Evolutionary conservation across 2,329 filamentous ascomycete genomes (phyloP).

Genomic region (Scedosporium apiospermum): DNA sequence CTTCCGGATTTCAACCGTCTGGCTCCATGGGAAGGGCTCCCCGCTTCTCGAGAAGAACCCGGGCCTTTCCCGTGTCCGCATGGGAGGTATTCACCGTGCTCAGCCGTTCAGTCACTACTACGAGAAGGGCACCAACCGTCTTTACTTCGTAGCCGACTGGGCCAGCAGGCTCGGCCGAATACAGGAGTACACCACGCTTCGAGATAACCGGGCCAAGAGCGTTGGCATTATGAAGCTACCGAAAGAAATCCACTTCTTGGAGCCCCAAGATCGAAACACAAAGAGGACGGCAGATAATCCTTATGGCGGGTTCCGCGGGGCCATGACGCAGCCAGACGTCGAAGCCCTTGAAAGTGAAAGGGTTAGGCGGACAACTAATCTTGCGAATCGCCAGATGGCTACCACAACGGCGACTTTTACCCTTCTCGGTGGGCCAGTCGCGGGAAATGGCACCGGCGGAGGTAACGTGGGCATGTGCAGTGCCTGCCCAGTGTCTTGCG

Average conservation of each 20-base stretch:
- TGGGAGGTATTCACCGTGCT: slow-evolving; percentile 32
- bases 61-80: slow-evolving; percentile 18
- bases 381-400: background rate
- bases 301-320: too few relatives aligned
- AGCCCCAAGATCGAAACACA: background rate
- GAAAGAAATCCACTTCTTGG: too few relatives aligned
- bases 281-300: background rate
- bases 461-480: background rate
- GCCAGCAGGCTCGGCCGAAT: background rate
- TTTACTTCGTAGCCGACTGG: slow-evolving; percentile 20
- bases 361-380: background rate
- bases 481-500: background rate
- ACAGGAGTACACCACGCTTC: background rate
- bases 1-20: slow-evolving; percentile 21
- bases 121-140: slow-evolving; percentile 19
- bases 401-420: too few relatives aligned
- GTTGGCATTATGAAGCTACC: background rate
- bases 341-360: too few relatives aligned
- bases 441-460: background rate
- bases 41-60: slow-evolving; percentile 11
- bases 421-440: background rate
- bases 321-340: too few relatives aligned
- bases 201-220: background rate
- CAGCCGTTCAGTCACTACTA: slow-evolving; percentile 30
- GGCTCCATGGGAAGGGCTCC: slow-evolving; percentile 19